Base-by-base conservation (phyloP, 2,329 filamentous ascomycete species). In the Hirsutella rhossiliensis region DNA sequence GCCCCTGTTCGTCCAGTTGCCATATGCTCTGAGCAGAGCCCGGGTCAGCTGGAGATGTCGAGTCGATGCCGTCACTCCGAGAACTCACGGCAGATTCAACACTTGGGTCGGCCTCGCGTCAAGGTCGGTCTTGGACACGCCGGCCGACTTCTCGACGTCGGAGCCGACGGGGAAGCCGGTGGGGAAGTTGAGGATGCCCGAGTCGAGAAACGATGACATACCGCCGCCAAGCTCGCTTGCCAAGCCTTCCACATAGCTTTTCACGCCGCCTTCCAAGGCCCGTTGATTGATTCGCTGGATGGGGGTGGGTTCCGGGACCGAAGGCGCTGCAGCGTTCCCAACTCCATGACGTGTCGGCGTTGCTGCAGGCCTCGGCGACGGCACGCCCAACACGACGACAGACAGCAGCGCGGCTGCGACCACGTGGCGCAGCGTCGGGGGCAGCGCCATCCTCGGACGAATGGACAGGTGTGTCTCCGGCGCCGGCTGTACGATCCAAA, bases 1-100 rank as follows among this genome's bases (percentile, higher is more conserved):
- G 30, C 82, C 82, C 46, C 78, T 62, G n/a, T 80, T 69, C 1
- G 84, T 88, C 78, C 82, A 89, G 50, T 89, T 89, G n/a, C 72
- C 84, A 51, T 83, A 83, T 11, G 68, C 67, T n/a, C 68, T 72
- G 42, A 6, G 23, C 15, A 32, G 3, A 11, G 4, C 15, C 19
- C 15, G 34, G 20, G 12, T 9, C n/a, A 31, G n/a, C 9, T 13
- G 12, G 37, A 11, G 29, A 49, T 5, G 11, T 43, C 19, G 23
- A 17, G 9, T 2, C 13, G 19, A 11, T 20, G 17, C 15, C n/a
- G 3, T 18, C 13, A 18, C 11, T 28, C 20, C 17, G 3, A 15
- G 6, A 4, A 58, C 65, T 56, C 53, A 73, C 62, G 82, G 82
- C 9, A 87, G 58, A 50, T 87, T 87, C 47, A 87, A 62, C 5